A percentile compares a stretch with the other conserved stretches of the same genome.
Evolutionary conservation across 306 rosid species (phyloP).

Genomic region (Cicer cuneatum): DNA sequence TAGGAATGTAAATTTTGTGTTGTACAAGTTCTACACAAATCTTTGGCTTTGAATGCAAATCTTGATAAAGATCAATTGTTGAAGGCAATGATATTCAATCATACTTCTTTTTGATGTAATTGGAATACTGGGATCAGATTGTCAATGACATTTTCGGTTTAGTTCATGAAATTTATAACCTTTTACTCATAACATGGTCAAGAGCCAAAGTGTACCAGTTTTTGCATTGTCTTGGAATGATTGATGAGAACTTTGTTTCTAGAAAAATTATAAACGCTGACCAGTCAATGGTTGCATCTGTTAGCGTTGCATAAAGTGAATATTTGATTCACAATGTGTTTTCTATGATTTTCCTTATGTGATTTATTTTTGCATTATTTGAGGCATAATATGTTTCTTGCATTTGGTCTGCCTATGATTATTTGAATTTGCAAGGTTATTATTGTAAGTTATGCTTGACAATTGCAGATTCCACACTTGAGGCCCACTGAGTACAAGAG

Average conservation of each 20-base stretch:
- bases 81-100: background rate
- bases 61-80: background rate
- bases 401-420: background rate
- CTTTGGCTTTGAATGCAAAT: background rate
- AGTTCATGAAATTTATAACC: background rate
- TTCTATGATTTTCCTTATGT: background rate
- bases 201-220: background rate
- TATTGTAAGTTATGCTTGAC: background rate
- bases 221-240: background rate
- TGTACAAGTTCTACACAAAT: background rate
- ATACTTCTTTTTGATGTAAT: background rate
- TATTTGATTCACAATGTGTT: background rate
- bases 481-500: slow-evolving; percentile 80
- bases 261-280: background rate
- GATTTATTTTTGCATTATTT: background rate
- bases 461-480: slow-evolving; percentile 76
- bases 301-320: background rate
- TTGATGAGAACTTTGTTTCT: background rate
- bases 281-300: background rate
- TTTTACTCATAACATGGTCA: background rate
- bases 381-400: background rate
- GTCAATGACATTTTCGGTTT: background rate
- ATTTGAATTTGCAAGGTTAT: background rate
- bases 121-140: background rate
- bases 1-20: background rate